Percentiles rank a stretch among this genome's conserved stretches.
Evolutionary conservation across 345 rosid species (phyloP).

Genomic region (Carallia pectinifolia): DNA sequence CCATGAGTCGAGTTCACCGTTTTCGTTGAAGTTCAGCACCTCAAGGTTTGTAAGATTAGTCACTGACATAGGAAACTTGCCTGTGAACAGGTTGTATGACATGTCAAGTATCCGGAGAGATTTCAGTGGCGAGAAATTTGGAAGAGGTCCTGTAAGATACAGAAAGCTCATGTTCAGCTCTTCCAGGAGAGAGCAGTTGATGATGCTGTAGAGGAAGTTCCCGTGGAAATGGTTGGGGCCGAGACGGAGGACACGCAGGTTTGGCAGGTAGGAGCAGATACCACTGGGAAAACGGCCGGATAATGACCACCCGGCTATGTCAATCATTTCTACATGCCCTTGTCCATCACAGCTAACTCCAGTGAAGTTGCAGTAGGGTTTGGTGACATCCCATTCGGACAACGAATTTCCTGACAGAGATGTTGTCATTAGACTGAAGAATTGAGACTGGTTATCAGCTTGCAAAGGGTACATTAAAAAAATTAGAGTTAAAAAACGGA

Average conservation of each 20-base stretch:
- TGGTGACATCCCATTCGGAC: slow-evolving; percentile 54
- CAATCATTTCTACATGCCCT: slow-evolving; percentile 58
- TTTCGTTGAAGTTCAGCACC: slow-evolving; percentile 31
- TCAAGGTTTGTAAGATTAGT: slow-evolving; percentile 29
- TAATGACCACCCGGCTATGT: slow-evolving; percentile 56
- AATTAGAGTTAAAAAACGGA: slow-evolving; percentile 33
- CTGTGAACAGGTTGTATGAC: slow-evolving; percentile 29
- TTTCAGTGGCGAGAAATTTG: slow-evolving; percentile 29
- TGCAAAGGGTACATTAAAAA: slow-evolving; percentile 27
- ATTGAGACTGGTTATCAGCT: slow-evolving; percentile 45
- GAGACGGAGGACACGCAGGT: slow-evolving; percentile 65
- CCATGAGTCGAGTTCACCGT: slow-evolving; percentile 19
- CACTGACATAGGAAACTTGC: slow-evolving; percentile 28
- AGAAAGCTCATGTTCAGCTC: slow-evolving; percentile 23
- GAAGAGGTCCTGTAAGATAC: slow-evolving; percentile 20
- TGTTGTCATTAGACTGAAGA: slow-evolving; percentile 59
- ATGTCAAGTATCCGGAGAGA: slow-evolving; percentile 22
- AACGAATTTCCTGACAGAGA: slow-evolving; percentile 53
- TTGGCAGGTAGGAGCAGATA: slow-evolving; percentile 68
- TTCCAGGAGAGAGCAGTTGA: slow-evolving; percentile 70
- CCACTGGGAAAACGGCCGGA: slow-evolving; percentile 62
- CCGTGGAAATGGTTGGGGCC: slow-evolving; percentile 52
- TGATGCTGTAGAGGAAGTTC: slow-evolving; percentile 48
- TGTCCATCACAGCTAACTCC: slow-evolving; percentile 60
- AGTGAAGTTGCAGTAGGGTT: slow-evolving; percentile 54